These are phyloP conservation scores for Marchantia polymorpha DNA, from an alignment of 225 moss, liverwort and hornwort species.

Conservation along the genomic window DNA sequence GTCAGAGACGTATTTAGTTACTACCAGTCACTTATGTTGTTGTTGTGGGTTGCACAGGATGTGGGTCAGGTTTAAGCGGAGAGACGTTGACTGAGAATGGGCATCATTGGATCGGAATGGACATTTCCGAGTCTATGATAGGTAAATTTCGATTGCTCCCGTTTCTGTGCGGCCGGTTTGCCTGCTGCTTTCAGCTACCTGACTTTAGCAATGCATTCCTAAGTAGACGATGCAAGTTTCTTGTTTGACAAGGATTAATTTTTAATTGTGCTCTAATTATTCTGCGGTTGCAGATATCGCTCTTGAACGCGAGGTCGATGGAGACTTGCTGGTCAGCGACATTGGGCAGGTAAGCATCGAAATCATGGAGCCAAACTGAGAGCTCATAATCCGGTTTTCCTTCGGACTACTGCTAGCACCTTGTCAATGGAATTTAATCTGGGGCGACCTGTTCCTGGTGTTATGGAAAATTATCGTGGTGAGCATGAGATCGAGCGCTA, in stretches of 20 bases:
- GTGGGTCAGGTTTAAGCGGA: conserved; percentile 88
- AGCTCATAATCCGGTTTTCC: too few relatives aligned
- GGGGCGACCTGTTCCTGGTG: too few relatives aligned
- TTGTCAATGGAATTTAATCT: too few relatives aligned
- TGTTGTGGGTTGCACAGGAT: conserved; percentile 43
- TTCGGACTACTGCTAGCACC: too few relatives aligned
- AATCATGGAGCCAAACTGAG: too few relatives aligned
- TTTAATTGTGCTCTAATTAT: not conserved
- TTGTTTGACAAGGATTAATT: not conserved
- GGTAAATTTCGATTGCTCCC: conserved; percentile 23
- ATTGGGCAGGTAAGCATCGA: conserved; percentile 58
- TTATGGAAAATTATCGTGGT: not conserved
- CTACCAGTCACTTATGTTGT: not conserved
- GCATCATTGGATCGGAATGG: conserved; percentile 91
- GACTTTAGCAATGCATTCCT: too few relatives aligned
- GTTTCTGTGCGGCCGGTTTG: too few relatives aligned
- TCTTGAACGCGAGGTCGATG: conserved; percentile 80
- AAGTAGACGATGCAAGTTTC: not conserved
- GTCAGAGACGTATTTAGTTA: not conserved
- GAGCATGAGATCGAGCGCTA: not conserved
- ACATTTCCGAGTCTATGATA: conserved; percentile 86
- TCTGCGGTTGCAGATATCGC: conserved; percentile 58
- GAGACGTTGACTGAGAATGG: conserved; percentile 77
- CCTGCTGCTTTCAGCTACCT: too few relatives aligned
- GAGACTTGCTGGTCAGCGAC: conserved; percentile 67